These are phyloP conservation scores for Monoraphidium neglectum DNA, from an alignment of 139 green algal genomes.

Conservation along the genomic window DNA sequence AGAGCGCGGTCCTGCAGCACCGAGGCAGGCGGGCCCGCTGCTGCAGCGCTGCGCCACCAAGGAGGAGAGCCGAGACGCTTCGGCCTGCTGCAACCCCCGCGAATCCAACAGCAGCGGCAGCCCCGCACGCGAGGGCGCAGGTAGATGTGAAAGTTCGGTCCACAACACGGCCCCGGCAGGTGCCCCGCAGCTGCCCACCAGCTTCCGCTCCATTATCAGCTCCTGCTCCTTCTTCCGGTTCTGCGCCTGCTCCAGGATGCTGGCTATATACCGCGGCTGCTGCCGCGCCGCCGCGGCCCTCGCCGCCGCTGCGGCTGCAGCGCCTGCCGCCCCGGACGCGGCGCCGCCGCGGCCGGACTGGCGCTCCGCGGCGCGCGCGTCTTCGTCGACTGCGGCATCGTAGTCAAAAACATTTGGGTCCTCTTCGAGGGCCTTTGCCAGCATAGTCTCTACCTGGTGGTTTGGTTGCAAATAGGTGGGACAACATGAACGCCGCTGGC, in stretches of 20 bases:
- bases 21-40: no score
- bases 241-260: slow-evolving; percentile 75
- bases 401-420: slow-evolving; percentile 96
- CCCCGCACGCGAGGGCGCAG: not conserved
- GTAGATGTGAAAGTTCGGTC: not conserved
- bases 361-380: no score
- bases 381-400: slow-evolving; percentile 55
- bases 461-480: no score
- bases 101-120: no score
- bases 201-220: slow-evolving; percentile 72
- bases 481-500: no score
- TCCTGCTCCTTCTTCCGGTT: slow-evolving; percentile 85
- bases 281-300: slow-evolving; percentile 1
- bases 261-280: slow-evolving; percentile 50
- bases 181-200: slow-evolving; percentile 21
- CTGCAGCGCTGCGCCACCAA: no score
- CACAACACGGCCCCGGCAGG: not conserved
- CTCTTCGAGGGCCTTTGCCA: slow-evolving; percentile 82
- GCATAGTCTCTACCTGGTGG: slow-evolving; percentile 67
- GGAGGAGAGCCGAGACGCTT: no score
- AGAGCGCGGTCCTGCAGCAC: no score
- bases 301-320: no score
- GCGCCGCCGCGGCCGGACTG: no score
- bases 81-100: no score
- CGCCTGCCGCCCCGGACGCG: no score